Base-by-base conservation (phyloP, 140 eudicot genomes). In the Stevia rebaudiana region DNA sequence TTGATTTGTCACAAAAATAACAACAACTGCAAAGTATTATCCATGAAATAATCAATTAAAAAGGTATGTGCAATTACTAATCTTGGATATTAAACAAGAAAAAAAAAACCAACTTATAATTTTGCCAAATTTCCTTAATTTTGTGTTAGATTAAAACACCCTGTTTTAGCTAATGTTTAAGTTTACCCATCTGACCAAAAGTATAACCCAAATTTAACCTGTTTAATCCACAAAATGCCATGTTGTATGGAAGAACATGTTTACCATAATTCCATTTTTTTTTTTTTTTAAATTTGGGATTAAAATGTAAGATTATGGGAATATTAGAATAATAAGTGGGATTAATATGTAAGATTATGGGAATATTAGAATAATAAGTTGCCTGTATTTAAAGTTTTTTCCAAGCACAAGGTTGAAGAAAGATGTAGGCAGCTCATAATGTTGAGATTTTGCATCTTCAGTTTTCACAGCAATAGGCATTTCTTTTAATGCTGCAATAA, bases 351-450 rank as follows among this genome's bases (percentile, higher is more conserved):
- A 31, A 48, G 6, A 19, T 18, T 30, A 42, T 0, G 59, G 57
- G 40, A 11, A 15, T 43, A 25, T 7, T 30, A 47, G 21, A 13
- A 23, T 17, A 23, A 35, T 19, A 44, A 54, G 52, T 71, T 71
- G 48, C 99, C 97, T 88, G 79, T 88, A 94, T 81, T 88, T 94
- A 54, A 83, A 69, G 70, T 88, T 85, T 63, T 86, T 67, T 33
- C 97, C 99, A 23, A 94, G 95, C 37, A 88, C 99, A 74, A 94
- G 84, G 80, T 88, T 79, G 79, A 94, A 94, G 87, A 88, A 94
- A 71, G 95, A 78, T 56, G 99, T 94, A 60, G 99, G 97, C 33
- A 94, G 72, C 65, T 94, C 99, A 76, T 94, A 94, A 61, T 94
- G 99, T 73, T 94, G 99, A 53, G 76, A 30, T 69, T 94, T 94